Conservation (phyloP, 2,329 filamentous ascomycete genomes). For the Phaeosphaeria sp. region DNA sequence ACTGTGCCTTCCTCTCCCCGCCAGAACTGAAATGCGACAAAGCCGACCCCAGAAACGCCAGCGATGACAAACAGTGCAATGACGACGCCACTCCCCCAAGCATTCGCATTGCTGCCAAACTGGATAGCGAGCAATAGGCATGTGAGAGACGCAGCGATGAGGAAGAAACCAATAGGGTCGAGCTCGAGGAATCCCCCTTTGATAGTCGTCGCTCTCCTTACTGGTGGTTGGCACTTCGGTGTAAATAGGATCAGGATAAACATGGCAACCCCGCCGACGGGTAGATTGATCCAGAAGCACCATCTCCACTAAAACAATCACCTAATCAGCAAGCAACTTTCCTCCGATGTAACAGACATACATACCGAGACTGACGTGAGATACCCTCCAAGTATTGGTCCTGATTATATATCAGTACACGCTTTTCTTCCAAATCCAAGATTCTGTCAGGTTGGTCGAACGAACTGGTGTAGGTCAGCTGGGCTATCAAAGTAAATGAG, state of each 20-base stretch:
- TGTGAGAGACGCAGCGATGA: constrained; percentile 42
- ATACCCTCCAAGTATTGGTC: constrained; percentile 16
- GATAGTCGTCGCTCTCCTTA: neutral
- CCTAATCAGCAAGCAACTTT: neutral
- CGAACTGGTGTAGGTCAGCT: too few species aligned
- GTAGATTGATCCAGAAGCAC: constrained; percentile 8
- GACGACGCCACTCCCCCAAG: constrained; percentile 52
- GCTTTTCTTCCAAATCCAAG: too few species aligned
- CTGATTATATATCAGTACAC: too few species aligned
- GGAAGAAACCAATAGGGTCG: constrained; percentile 40
- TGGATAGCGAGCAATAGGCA: constrained; percentile 39
- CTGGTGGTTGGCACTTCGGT: neutral
- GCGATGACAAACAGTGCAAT: constrained; percentile 52
- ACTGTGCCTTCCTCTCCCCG: constrained; percentile 14
- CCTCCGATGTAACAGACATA: neutral
- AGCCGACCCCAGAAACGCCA: constrained; percentile 49
- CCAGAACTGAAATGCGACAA: constrained; percentile 37
- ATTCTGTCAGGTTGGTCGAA: too few species aligned
- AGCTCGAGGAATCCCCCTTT: constrained; percentile 37
- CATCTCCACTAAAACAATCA: constrained; percentile 58
- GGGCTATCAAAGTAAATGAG: too few species aligned
- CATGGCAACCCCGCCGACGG: constrained; percentile 18
- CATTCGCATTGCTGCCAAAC: constrained; percentile 34
- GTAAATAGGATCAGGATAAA: constrained; percentile 1
- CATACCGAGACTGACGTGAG: constrained; percentile 61